Evolutionary conservation across 352 stramenopile species (phyloP), one percentile per base, ranked within the genome.

Genomic region (Globisporangium barbulae): DNA sequence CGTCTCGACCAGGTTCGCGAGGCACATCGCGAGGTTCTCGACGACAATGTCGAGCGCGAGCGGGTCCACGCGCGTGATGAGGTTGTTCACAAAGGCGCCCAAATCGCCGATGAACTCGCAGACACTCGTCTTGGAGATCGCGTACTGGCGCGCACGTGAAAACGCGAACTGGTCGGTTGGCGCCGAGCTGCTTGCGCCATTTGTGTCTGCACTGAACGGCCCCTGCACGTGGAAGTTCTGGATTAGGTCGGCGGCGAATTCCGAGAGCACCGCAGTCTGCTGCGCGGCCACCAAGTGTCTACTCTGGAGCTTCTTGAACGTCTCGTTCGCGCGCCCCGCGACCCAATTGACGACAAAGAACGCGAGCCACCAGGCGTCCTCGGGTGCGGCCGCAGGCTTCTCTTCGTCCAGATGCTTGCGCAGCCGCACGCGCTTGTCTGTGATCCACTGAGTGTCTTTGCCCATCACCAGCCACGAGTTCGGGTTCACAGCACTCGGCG

Each of bases 361-460:
- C 56, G 75, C 79, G 25, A 91, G 45, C 79, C 82, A 91, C 82
- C 82, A 91, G 4, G 70, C 67, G 39, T 71, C 72, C 59, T 75
- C 74, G 0, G 74, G 73, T 22, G 61, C 65, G 0, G 52, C 48
- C 35, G 61, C 33, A 13, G 52, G 60, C 2, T 73, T 64, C 22
- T 63, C 64, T 22, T 76, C 56, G 10, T 79, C 69, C 19, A 90
- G 54, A 41, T 79, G 61, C 37, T 83, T 73, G 35, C 63, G 74
- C 19, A 90, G 52, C n/a, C 81, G 67, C 19, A 83, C 70, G 19
- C 79, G 79, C 57, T 87, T 81, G 35, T 77, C 67, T 0, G 72
- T 77, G 53, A 91, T 68, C 82, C 82, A 91, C 58, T 76, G 68
- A 0, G 72, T 74, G 31, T 83, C 70, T 13, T 71, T 66, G 5